Evolutionary conservation across 108 stramenopile genomes (phyloP), one percentile per base, ranked within the genome.

Genomic region (Nitzschia sp.): DNA sequence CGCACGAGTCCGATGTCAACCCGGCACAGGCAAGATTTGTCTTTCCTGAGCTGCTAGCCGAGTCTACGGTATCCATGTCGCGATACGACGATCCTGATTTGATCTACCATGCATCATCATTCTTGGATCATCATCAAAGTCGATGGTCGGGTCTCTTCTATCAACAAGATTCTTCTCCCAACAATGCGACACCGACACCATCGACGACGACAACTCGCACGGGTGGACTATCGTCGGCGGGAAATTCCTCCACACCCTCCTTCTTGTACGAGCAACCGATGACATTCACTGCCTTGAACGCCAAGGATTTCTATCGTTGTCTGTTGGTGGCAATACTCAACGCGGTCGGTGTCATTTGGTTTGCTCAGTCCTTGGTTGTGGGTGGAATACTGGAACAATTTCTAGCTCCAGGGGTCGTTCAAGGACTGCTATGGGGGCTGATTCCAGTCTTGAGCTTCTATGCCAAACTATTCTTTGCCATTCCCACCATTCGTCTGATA

Each of bases 1-100:
- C n/a, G n/a, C n/a, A n/a, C n/a, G 71, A 61, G 36, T 17, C n/a
- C 9, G 19, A 72, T 63, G 38, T 53, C 68, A 52, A 80, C 59
- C 22, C 38, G 3, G 38, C 48, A 33, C 34, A 72, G 1, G 69
- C 73, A 1, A 48, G 55, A 13, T 93, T 93, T 71, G 69, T 63
- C 13, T 93, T 93, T 62, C 92, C 92, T 5, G 92, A 90, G 72
- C 53, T 93, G 9, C 44, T 93, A 48, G 75, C 85, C 3, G 89
- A 93, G 77, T 61, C 36, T 45, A 28, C 33, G 53, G 59, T 15
- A 32, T 25, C 26, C 27, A 22, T n/a, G 31, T n/a, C 35, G 2
- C 52, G 61, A 5, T 71, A 71, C 36, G 71, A 63, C 23, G 71
- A 71, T 19, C 38, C 38, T 41, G 38, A 6, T 41, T 6, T 13